Evolutionary conservation across 108 stramenopile species (phyloP).

Genomic region (Licmophora abbreviata): DNA sequence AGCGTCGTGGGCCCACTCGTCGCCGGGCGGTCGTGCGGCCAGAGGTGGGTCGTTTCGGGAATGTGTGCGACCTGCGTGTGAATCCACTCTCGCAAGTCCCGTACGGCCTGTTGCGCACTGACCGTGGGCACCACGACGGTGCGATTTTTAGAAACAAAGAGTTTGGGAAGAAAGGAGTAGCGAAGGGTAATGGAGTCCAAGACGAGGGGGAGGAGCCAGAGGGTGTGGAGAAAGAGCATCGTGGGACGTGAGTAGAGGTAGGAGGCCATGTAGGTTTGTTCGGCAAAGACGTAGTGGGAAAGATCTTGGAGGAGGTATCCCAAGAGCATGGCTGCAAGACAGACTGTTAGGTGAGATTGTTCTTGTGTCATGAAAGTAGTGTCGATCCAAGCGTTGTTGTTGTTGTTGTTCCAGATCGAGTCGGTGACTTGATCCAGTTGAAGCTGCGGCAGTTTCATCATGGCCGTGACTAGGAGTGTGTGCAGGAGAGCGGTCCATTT

Average conservation of each 20-base stretch:
- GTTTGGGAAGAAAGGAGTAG: slow-evolving; percentile 30
- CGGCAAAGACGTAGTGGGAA: slow-evolving; percentile 24
- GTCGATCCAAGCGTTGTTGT: no score
- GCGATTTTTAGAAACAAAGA: slow-evolving; percentile 36
- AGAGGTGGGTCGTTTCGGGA: slow-evolving; percentile 41
- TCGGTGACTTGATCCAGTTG: neutral
- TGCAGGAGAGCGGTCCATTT: slow-evolving; percentile 24
- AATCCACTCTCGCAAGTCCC: slow-evolving; percentile 36
- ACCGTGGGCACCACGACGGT: slow-evolving; percentile 22
- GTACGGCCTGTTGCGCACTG: slow-evolving; percentile 28
- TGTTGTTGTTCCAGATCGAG: neutral
- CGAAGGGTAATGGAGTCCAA: slow-evolving; percentile 34
- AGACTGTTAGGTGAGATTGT: slow-evolving; percentile 3
- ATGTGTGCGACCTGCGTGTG: slow-evolving; percentile 24
- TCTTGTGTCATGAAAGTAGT: neutral
- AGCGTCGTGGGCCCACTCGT: slow-evolving; percentile 21
- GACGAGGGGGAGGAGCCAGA: slow-evolving; percentile 43
- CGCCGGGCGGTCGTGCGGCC: slow-evolving; percentile 43
- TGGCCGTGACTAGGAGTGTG: slow-evolving; percentile 17
- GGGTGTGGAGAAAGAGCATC: slow-evolving; percentile 35
- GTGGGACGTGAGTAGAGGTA: slow-evolving; percentile 31
- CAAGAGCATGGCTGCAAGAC: slow-evolving; percentile 20
- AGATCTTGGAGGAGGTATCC: slow-evolving; percentile 45
- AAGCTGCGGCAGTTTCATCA: neutral
- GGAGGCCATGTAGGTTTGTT: slow-evolving; percentile 33